A percentile compares a stretch with the other conserved stretches of the same genome.
phyloP scores from a whole-genome alignment of 352 stramenopile species.

The Pythium grandisporangium region DNA sequence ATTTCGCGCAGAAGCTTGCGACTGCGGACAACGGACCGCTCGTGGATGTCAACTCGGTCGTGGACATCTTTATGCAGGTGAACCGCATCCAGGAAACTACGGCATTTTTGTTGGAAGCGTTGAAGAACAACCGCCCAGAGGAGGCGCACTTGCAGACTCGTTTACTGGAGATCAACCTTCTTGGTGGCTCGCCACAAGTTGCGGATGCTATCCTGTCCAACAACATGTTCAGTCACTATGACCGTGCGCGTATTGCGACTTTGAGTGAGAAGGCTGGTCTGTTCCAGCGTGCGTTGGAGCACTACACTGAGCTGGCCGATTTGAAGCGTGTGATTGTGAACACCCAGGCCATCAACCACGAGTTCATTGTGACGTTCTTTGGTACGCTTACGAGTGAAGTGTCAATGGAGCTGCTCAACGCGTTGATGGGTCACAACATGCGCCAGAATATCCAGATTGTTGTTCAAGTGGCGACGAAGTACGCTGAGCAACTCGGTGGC shows the following conservation, averaged over 20 bases:
- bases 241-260: conserved; percentile 95
- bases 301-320: conserved; percentile 98
- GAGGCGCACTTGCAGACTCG: conserved; percentile 99
- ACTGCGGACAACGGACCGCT: conserved; percentile 91
- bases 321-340: conserved; percentile 94
- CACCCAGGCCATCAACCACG: conserved; percentile 89
- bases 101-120: conserved; percentile 97
- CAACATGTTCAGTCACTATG: conserved; percentile 99
- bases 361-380: conserved; percentile 99
- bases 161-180: conserved; percentile 99
- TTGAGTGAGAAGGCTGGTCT: conserved; percentile 98
- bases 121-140: conserved; percentile 99
- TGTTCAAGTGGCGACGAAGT: conserved; percentile 96
- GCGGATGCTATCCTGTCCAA: conserved; percentile 99
- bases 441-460: conserved; percentile 98
- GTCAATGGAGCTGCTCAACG: conserved; percentile 97
- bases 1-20: conserved; percentile 98
- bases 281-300: conserved; percentile 98
- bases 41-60: conserved; percentile 97
- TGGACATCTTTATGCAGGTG: conserved; percentile 99
- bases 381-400: conserved; percentile 96
- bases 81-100: conserved; percentile 99
- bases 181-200: conserved; percentile 98
- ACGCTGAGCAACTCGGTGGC: conserved; percentile 88
- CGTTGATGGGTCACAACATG: conserved; percentile 97